Conservation (phyloP, 2,329 filamentous ascomycete genomes). For the Escovopsis weberi region DNA sequence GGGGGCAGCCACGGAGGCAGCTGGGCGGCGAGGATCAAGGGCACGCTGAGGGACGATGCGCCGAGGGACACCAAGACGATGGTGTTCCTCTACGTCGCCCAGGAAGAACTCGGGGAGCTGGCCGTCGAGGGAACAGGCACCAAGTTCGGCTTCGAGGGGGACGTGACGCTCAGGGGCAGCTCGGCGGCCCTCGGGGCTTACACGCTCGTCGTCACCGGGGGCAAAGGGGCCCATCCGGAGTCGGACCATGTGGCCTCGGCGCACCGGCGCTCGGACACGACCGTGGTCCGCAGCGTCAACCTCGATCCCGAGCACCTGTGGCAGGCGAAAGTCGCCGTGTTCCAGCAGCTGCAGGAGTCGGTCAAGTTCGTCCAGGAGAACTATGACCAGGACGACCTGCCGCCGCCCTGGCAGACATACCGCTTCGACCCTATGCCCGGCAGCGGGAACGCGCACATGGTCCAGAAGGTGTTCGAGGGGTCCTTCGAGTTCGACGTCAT, state of each 20-base stretch:
- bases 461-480: conserved; percentile 86
- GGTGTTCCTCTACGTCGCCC: conserved; percentile 65
- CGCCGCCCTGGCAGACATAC: conserved; percentile 75
- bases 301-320: conserved; percentile 58
- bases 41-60: conserved; percentile 57
- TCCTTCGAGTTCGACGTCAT: conserved; percentile 87
- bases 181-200: conserved; percentile 65
- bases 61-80: conserved; percentile 56
- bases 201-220: conserved; percentile 61
- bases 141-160: conserved; percentile 35
- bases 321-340: conserved; percentile 59
- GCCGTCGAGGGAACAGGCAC: conserved; percentile 37
- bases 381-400: conserved; percentile 48
- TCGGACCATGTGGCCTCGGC: conserved; percentile 52
- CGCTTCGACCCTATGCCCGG: conserved; percentile 57
- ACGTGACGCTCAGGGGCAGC: conserved; percentile 56
- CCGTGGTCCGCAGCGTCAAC: conserved; percentile 57
- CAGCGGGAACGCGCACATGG: conserved; percentile 65
- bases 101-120: conserved; percentile 60
- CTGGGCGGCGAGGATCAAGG: conserved; percentile 84
- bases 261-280: conserved; percentile 59
- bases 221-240: conserved; percentile 45
- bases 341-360: conserved; percentile 36
- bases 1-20: conserved; percentile 75
- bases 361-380: conserved; percentile 35